A percentile compares a stretch with the other conserved stretches of the same genome.
Conservation (phyloP, 75 land plant species). For the Adiantum capillusveneris region DNA sequence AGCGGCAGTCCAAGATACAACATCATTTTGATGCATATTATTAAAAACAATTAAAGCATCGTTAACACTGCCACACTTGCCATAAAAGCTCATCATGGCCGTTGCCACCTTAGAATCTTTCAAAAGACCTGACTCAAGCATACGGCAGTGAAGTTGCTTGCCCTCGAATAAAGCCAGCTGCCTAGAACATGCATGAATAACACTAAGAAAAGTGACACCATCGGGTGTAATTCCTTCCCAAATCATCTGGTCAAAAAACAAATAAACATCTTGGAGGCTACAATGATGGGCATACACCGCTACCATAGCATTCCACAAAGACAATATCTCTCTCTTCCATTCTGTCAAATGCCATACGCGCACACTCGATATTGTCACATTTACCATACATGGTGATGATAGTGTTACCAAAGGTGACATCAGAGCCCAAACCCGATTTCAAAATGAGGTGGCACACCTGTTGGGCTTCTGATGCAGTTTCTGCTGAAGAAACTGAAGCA, state of each 20-base stretch:
- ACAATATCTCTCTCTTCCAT: conserved; percentile 45
- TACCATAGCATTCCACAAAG: conserved; percentile 56
- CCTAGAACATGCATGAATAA: conserved; percentile 37
- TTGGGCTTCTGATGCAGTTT: conserved; percentile 21
- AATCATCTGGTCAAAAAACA: conserved; percentile 23
- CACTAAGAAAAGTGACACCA: conserved; percentile 16
- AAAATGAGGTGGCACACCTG: conserved; percentile 17
- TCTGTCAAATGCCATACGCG: conserved; percentile 28
- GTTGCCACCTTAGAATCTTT: conserved; percentile 20
- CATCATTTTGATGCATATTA: conserved; percentile 35
- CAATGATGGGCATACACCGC: conserved; percentile 27
- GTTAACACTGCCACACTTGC: conserved; percentile 29
- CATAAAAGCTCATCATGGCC: conserved; percentile 43
- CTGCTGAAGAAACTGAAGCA: neutral
- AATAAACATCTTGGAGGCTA: conserved; percentile 18
- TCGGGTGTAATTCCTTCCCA: conserved; percentile 1
- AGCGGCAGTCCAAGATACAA: conserved; percentile 54
- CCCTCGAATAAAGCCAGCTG: conserved; percentile 17
- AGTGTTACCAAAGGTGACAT: conserved; percentile 64
- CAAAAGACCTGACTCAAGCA: conserved; percentile 20
- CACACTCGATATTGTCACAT: conserved; percentile 51
- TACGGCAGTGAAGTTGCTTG: conserved; percentile 21
- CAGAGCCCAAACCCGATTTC: neutral
- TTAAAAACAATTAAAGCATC: conserved; percentile 31
- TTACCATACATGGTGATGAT: conserved; percentile 67